Evolutionary conservation across 352 stramenopile species (phyloP), one percentile per base, ranked within the genome.

Genomic region (Pythium biforme): DNA sequence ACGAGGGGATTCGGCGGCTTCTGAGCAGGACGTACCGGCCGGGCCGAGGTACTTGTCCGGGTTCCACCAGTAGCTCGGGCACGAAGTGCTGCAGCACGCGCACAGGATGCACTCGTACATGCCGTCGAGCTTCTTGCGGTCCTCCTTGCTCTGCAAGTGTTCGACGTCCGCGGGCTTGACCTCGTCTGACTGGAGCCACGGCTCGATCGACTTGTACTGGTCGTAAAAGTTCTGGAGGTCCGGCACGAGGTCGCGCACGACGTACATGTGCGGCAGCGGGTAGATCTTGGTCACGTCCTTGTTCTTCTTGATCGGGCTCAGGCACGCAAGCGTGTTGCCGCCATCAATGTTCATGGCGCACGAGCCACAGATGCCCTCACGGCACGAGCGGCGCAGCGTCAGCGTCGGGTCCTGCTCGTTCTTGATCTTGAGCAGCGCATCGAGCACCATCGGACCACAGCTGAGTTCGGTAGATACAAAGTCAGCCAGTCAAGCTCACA

Each of bases 51-150:
- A 98, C 83, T 97, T 98, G 74, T 97, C 92, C 20, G 83, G 82
- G 83, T 99, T 99, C 97, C 97, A 99, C 97, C 97, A 99, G 84
- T 99, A 99, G 54, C 87, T 98, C 26, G 97, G 97, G 83, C 97
- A 99, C 34, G 97, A 97, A 5, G 97, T 99, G 64, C 83, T 97
- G 84, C 97, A 99, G 83, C 97, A 99, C 23, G 97, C 97, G 78
- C 97, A 99, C 20, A 99, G 86, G 66, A 99, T 99, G 80, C 97
- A 99, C 85, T 99, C 97, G 79, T 99, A 99, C 97, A 99, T 99
- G 64, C 98, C 97, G 75, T 99, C 98, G 10, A 99, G 83, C 76
- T 99, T 99, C 83, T 98, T 98, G 59, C 98, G 90, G 83, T 99
- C 98, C 56, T 98, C 90, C 55, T 96, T 95, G 52, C 84, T 95